Percentiles rank a stretch among this genome's conserved stretches.
Evolutionary conservation across 108 stramenopile species (phyloP).

Genomic region (Cyclostephanos invisitatus): DNA sequence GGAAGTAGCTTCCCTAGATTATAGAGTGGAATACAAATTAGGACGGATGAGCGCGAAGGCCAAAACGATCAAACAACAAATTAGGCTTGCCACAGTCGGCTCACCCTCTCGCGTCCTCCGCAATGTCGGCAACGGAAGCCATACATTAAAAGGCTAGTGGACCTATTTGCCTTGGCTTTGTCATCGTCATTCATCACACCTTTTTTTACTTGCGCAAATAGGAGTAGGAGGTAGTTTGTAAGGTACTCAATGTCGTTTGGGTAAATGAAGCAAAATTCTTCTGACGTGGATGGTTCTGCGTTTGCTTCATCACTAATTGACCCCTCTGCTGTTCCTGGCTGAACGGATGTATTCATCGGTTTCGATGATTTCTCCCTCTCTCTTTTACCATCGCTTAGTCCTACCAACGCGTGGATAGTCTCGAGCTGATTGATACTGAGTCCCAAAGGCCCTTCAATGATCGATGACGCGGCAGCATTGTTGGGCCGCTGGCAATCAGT

Average conservation of each 20-base stretch:
- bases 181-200: conserved; percentile 23
- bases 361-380: not conserved
- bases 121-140: conserved; percentile 40
- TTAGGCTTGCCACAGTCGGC: not conserved
- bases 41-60: not conserved
- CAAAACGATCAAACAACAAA: not conserved
- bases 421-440: conserved; percentile 2
- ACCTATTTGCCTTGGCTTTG: conserved; percentile 1
- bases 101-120: conserved; percentile 19
- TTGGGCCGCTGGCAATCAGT: no score
- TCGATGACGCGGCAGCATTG: no score
- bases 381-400: not conserved
- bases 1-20: conserved; percentile 27
- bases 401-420: not conserved
- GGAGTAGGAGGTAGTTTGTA: conserved; percentile 5
- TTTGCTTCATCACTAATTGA: not conserved
- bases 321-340: not conserved
- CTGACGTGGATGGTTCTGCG: not conserved
- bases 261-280: conserved; percentile 9
- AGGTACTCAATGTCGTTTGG: conserved; percentile 9
- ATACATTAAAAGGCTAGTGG: not conserved
- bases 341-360: not conserved
- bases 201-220: conserved; percentile 22
- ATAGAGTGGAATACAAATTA: not conserved
- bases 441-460: not conserved